phyloP scores from a whole-genome alignment of 306 rosid species.

The Adenanthera pavonina region DNA sequence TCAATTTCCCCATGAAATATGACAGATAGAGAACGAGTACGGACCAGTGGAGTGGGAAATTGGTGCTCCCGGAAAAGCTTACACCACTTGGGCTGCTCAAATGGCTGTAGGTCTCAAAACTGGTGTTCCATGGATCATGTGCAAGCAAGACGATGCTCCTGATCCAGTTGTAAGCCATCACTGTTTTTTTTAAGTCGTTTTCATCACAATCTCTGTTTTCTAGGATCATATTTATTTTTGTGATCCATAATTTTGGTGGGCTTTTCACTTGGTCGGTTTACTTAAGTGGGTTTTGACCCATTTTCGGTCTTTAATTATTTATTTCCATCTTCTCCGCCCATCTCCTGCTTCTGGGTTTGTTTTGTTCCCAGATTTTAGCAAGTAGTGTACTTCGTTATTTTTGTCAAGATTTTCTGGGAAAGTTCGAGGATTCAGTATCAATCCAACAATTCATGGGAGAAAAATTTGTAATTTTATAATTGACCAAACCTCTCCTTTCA shows the following conservation, averaged over 20 bases:
- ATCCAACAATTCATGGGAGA: constrained; percentile 8
- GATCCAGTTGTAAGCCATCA: constrained; percentile 73
- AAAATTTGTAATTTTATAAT: neutral
- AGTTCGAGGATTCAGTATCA: constrained; percentile 26
- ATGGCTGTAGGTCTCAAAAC: constrained; percentile 77
- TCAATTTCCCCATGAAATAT: neutral
- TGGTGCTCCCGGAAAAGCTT: constrained; percentile 77
- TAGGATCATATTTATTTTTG: constrained; percentile 19
- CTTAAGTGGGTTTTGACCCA: constrained; percentile 32
- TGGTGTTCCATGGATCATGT: constrained; percentile 97
- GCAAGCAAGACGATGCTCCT: constrained; percentile 88
- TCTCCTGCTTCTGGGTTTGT: constrained; percentile 9
- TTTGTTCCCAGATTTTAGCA: constrained; percentile 1
- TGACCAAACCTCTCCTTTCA: neutral
- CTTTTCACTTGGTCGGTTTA: constrained; percentile 35
- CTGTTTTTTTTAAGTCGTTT: constrained; percentile 23
- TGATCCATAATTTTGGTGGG: constrained; percentile 50
- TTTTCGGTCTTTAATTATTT: neutral
- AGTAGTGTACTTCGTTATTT: neutral
- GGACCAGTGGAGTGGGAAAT: constrained; percentile 64
- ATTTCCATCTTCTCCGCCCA: neutral
- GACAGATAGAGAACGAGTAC: constrained; percentile 89
- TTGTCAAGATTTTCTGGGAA: neutral
- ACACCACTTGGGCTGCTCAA: constrained; percentile 84
- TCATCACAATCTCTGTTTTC: constrained; percentile 24